Percentiles rank a stretch among this genome's conserved stretches.
These are phyloP conservation scores for Candida insectorum DNA, from an alignment of 805 yeast genomes.

Conservation along the genomic window DNA sequence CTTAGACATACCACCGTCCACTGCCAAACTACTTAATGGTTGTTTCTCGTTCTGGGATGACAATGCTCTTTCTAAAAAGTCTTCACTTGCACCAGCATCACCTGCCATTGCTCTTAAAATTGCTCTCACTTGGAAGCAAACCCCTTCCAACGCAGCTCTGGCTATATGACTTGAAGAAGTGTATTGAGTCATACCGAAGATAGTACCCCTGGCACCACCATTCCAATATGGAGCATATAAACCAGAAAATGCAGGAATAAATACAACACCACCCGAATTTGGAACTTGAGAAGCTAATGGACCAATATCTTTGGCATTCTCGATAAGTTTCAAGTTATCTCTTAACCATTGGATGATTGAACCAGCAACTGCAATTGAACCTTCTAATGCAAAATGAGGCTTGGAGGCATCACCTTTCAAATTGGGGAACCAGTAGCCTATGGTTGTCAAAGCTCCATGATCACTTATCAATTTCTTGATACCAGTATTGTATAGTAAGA, in stretches of 20 bases:
- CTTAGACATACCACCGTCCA: slow-evolving; percentile 94
- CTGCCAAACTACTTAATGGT: slow-evolving; percentile 59
- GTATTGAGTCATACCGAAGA: slow-evolving; percentile 88
- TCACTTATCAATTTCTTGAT: slow-evolving; percentile 61
- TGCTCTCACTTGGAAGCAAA: slow-evolving; percentile 89
- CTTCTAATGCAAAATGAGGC: slow-evolving; percentile 90
- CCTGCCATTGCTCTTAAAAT: slow-evolving; percentile 85
- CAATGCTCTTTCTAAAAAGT: slow-evolving; percentile 54
- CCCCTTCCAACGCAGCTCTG: slow-evolving; percentile 93
- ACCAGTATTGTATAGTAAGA: slow-evolving; percentile 86
- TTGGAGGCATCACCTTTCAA: slow-evolving; percentile 42
- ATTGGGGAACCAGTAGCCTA: slow-evolving; percentile 85
- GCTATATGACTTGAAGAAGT: slow-evolving; percentile 91
- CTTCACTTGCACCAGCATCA: slow-evolving; percentile 66
- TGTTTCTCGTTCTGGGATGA: slow-evolving; percentile 40
- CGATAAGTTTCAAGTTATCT: slow-evolving; percentile 81
- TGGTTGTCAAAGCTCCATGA: slow-evolving; percentile 84
- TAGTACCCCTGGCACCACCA: slow-evolving; percentile 86
- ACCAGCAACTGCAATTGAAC: slow-evolving; percentile 95
- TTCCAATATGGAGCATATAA: slow-evolving; percentile 97
- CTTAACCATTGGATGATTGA: slow-evolving; percentile 91
- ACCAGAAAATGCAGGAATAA: slow-evolving; percentile 94
- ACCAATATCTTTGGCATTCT: slow-evolving; percentile 81
- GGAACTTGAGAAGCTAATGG: slow-evolving; percentile 81
- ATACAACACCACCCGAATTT: slow-evolving; percentile 86